phyloP scores from a whole-genome alignment of 441 rosid species.

The Erysimum cheiri region DNA sequence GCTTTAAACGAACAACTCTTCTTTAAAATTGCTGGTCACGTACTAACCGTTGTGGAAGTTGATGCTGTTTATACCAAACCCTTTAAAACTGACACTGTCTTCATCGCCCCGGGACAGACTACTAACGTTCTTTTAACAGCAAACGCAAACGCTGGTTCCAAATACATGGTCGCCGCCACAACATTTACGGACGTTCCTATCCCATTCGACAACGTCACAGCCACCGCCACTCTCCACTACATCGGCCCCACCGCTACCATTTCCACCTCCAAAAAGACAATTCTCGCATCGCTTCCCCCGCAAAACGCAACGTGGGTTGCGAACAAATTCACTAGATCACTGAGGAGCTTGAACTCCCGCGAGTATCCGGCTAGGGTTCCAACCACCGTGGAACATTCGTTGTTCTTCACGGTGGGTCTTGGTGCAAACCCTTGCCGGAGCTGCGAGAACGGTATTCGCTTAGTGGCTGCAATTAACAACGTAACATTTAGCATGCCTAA shows the following conservation, averaged over 20 bases:
- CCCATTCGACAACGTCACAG: slow-evolving; percentile 52
- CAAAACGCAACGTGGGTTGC: slow-evolving; percentile 58
- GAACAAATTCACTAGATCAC: slow-evolving; percentile 42
- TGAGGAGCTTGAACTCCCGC: slow-evolving; percentile 59
- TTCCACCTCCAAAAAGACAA: slow-evolving; percentile 48
- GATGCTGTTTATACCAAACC: slow-evolving; percentile 86
- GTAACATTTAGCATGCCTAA: slow-evolving; percentile 64
- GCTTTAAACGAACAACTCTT: slow-evolving; percentile 95
- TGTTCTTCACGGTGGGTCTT: slow-evolving; percentile 56
- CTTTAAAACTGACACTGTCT: slow-evolving; percentile 54
- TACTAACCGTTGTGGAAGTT: slow-evolving; percentile 71
- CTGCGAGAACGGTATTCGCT: slow-evolving; percentile 49
- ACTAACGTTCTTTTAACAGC: slow-evolving; percentile 72
- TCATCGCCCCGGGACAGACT: slow-evolving; percentile 87
- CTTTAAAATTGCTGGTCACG: slow-evolving; percentile 89
- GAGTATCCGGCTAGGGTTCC: slow-evolving; percentile 62
- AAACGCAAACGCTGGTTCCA: slow-evolving; percentile 41
- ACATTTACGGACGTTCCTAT: slow-evolving; percentile 61
- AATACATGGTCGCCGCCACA: slow-evolving; percentile 52
- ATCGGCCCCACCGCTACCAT: slow-evolving; percentile 30
- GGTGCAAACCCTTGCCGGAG: slow-evolving; percentile 58
- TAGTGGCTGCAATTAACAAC: slow-evolving; percentile 62
- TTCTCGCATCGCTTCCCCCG: slow-evolving; percentile 48
- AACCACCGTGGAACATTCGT: slow-evolving; percentile 50
- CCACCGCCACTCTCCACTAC: slow-evolving; percentile 59